Base-by-base conservation (phyloP, 2,329 filamentous ascomycete genomes). In the Talaromyces sp. region DNA sequence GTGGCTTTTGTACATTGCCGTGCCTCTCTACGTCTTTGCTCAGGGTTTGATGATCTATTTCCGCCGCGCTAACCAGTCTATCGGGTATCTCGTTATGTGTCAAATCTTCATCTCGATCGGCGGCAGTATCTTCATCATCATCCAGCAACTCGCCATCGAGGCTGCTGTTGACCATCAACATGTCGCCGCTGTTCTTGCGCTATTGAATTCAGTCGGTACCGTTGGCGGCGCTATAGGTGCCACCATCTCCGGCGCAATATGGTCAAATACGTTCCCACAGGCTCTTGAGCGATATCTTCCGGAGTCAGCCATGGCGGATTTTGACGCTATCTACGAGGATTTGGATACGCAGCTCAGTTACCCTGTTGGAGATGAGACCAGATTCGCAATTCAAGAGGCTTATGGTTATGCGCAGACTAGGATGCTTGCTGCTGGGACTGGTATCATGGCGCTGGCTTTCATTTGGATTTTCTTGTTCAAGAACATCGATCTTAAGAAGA, bases 51-150 rank as follows among this genome's bases (percentile, higher is more conserved):
- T 83, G 77, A 79, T 83, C 61, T 68, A 79, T 52, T 82, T 82
- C 71, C 78, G 80, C 10, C 70, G 75, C 39, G 75, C 78, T 1
- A 69, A 74, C 41, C 68, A 70, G 33, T 69, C 71, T 37, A 70
- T 83, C 25, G 78, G 78, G 7, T 80, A 78, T 62, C 70, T 83
- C 21, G 65, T 82, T 68, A 78, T 83, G 77, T 80, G 77, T 58
- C 79, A 84, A 63, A 76, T 84, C 58, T 78, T 83, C 65, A 78
- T 83, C 54, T 77, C 80, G 0, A 75, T 83, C 36, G 76, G 75
- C 1, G 80, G 78, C 5, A 81, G 80, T 19, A 76, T 75, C 5
- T 70, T 83, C 1, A 74, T 79, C 48, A 78, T 83, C 50, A 73
- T 74, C 58, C 74, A 80, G 46, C 77, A 85, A 64, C 76, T 84